phyloP scores from a whole-genome alignment of 768 basidiomycete species.

The Hemileccinum impolitum region DNA sequence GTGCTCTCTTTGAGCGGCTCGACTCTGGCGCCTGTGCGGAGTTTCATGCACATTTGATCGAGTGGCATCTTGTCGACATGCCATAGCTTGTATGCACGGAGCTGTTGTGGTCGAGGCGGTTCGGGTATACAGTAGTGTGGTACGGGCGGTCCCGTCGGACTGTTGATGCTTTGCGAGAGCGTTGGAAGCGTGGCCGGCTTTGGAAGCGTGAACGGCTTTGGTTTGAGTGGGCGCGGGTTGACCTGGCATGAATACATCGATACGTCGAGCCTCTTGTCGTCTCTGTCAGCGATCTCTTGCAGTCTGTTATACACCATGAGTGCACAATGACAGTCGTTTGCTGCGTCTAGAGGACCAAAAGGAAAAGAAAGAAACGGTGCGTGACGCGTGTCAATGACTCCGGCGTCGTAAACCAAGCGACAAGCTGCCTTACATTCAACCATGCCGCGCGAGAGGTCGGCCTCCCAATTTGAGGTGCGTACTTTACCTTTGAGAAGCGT shows the following conservation, averaged over 20 bases:
- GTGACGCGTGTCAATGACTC: background rate
- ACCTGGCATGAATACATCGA: constrained; percentile 29
- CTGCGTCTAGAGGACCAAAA: constrained; percentile 37
- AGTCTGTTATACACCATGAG: constrained; percentile 42
- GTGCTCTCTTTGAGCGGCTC: constrained; percentile 45
- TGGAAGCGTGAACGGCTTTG: background rate
- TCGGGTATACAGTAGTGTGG: constrained; percentile 26
- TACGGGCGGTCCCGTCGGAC: background rate
- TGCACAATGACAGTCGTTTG: constrained; percentile 49
- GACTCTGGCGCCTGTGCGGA: constrained; percentile 29
- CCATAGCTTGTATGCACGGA: constrained; percentile 48
- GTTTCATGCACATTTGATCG: constrained; percentile 36
- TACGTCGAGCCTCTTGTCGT: constrained; percentile 16
- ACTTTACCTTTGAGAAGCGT: constrained; percentile 43
- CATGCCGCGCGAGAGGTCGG: constrained; percentile 35
- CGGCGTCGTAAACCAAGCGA: background rate
- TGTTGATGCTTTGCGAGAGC: background rate
- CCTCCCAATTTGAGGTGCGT: constrained; percentile 48
- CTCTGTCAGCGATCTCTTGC: constrained; percentile 28
- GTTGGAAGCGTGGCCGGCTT: background rate
- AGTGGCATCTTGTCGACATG: constrained; percentile 34
- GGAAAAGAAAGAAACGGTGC: background rate
- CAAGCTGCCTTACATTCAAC: constrained; percentile 31
- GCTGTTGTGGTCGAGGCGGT: constrained; percentile 34
- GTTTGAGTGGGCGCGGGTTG: constrained; percentile 7